Percentiles rank a stretch among this genome's conserved stretches.
phyloP scores from a whole-genome alignment of 75 land plant genomes.

The Sequoia sempervirens region DNA sequence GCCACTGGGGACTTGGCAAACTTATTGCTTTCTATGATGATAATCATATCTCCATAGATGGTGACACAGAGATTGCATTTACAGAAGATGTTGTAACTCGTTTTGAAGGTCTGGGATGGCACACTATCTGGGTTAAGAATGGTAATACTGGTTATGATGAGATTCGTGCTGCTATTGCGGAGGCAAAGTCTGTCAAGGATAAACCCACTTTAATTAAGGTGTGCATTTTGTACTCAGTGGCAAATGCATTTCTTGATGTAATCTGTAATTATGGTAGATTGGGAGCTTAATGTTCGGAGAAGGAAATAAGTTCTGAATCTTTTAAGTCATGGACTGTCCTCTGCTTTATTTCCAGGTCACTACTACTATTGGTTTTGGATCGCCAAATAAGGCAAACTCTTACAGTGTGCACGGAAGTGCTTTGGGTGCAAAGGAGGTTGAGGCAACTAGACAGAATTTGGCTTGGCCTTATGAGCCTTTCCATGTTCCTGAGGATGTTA shows the following conservation, averaged over 20 bases:
- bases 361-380: constrained; percentile 93
- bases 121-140: constrained; percentile 96
- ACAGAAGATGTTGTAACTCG: constrained; percentile 79
- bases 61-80: constrained; percentile 97
- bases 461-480: constrained; percentile 95
- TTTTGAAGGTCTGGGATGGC: constrained; percentile 96
- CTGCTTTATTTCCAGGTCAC: constrained; percentile 55
- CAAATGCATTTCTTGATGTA: background rate
- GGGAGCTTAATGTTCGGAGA: background rate
- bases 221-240: background rate
- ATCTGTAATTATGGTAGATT: background rate
- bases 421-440: constrained; percentile 89
- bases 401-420: constrained; percentile 77
- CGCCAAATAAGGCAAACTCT: constrained; percentile 94
- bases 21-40: constrained; percentile 96
- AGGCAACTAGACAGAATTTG: constrained; percentile 85
- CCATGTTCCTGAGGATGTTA: constrained; percentile 94
- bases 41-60: constrained; percentile 98
- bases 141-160: constrained; percentile 88
- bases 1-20: constrained; percentile 98
- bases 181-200: constrained; percentile 79
- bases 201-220: constrained; percentile 98
- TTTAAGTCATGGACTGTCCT: constrained; percentile 3
- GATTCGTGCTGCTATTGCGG: constrained; percentile 65
- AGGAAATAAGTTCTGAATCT: background rate